Base-by-base conservation (phyloP, 441 rosid species). In the Eruca vesicaria region DNA sequence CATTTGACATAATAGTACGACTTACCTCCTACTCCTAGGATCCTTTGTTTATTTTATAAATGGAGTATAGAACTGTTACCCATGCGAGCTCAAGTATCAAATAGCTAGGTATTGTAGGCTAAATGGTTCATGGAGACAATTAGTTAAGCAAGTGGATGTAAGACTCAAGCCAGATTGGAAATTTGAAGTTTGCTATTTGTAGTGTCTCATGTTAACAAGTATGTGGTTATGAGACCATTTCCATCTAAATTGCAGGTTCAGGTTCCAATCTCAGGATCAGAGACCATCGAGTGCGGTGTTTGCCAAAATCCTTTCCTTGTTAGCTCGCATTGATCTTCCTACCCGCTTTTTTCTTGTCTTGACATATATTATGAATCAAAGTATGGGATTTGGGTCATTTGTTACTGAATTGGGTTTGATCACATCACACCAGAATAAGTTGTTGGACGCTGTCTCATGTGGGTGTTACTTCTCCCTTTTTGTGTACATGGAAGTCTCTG, bases 251-350 rank as follows among this genome's bases (percentile, higher is more conserved):
- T 82, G 78, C 90, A 96, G 98, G 99, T 96, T 63, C 99, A 96
- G 82, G 97, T 96, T 77, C 99, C 99, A 41, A 84, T 84, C 89
- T 93, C 98, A 15, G 98, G 99, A 73, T 96, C 98, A 28, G 97
- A 96, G 85, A 93, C 97, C 31, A 91, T 96, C 31, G 99, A 96
- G 78, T 96, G 99, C 38, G 98, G 99, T 33, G 98, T 96, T 71
- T 96, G 99, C 83, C 99, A 96, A 82, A 97, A 87, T 58, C 96
- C 98, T 52, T 96, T 96, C 81, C 99, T 91, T 21, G 98, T 96
- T 38, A 87, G 97, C 79, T 95, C 98, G 38, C 89, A 87, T 85
- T 95, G 83, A 86, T 78, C n/a, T 63, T 56, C 73, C 59, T 26
- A 28, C 72, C 19, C 59, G 6, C 3, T 43, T 55, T 19, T 52